Conservation (phyloP, 371 early-diverging fungal species). For the Mortierella sp. region DNA sequence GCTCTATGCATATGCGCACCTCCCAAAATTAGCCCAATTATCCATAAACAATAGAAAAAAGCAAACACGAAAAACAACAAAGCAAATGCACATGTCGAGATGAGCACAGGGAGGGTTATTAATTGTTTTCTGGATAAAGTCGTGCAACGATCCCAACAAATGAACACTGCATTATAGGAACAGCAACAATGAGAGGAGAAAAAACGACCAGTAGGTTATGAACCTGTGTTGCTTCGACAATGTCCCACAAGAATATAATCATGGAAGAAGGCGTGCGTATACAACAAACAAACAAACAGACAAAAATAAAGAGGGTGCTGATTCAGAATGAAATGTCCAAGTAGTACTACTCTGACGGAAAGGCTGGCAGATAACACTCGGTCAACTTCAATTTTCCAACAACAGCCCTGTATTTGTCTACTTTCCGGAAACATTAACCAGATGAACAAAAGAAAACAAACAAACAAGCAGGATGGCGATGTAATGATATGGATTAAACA, state of each 20-base stretch:
- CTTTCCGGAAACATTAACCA: background rate
- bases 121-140: background rate
- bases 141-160: constrained; percentile 7
- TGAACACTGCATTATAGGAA: background rate
- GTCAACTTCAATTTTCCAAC: background rate
- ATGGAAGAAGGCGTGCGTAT: background rate
- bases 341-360: background rate
- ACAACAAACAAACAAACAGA: background rate
- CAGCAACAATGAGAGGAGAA: too few species aligned
- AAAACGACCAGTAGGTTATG: background rate
- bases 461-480: background rate
- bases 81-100: background rate
- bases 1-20: background rate
- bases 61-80: background rate
- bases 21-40: constrained; percentile 3
- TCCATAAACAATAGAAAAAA: background rate
- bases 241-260: background rate
- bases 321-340: background rate
- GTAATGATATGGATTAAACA: background rate
- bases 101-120: background rate
- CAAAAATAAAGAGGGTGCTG: background rate
- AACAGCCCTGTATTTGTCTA: background rate
- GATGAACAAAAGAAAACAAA: background rate
- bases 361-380: background rate
- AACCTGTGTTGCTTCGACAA: background rate